phyloP scores from a whole-genome alignment of 1,284 basidiomycete species.

The Sutorius eximius region DNA sequence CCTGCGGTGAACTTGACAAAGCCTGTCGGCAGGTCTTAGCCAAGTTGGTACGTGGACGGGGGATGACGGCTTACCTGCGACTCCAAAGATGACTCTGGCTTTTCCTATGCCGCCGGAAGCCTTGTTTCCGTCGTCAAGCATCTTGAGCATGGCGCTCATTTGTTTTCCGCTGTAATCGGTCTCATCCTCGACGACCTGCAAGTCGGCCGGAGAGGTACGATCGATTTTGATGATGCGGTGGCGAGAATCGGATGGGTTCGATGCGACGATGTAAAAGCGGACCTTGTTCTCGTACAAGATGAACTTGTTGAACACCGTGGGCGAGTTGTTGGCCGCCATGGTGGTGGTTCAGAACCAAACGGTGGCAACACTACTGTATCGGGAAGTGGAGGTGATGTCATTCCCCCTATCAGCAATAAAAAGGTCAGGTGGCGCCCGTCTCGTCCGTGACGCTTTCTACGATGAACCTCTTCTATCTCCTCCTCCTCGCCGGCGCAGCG shows the following conservation, averaged over 20 bases:
- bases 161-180: conserved; percentile 86
- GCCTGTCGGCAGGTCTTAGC: conserved; percentile 40
- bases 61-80: conserved; percentile 51
- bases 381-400: conserved; percentile 23
- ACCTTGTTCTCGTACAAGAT: conserved; percentile 87
- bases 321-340: conserved; percentile 1
- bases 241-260: conserved; percentile 79
- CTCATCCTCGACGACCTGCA: conserved; percentile 82
- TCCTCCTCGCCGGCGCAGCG: conserved; percentile 20
- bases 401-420: conserved; percentile 18
- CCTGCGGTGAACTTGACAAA: conserved; percentile 89
- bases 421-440: background rate
- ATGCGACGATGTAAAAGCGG: conserved; percentile 87
- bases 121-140: conserved; percentile 94
- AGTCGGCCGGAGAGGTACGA: conserved; percentile 72
- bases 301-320: conserved; percentile 77
- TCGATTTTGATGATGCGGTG: conserved; percentile 93
- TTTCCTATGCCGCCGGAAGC: conserved; percentile 85
- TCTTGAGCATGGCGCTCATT: conserved; percentile 87
- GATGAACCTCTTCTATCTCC: conserved; percentile 8
- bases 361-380: conserved; percentile 3
- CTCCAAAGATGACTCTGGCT: conserved; percentile 77
- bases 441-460: background rate
- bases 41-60: background rate
- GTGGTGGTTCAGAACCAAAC: background rate